Percentiles rank a stretch among this genome's conserved stretches.
Conservation (phyloP, 768 basidiomycete genomes). For the Naganishia onofrii region DNA sequence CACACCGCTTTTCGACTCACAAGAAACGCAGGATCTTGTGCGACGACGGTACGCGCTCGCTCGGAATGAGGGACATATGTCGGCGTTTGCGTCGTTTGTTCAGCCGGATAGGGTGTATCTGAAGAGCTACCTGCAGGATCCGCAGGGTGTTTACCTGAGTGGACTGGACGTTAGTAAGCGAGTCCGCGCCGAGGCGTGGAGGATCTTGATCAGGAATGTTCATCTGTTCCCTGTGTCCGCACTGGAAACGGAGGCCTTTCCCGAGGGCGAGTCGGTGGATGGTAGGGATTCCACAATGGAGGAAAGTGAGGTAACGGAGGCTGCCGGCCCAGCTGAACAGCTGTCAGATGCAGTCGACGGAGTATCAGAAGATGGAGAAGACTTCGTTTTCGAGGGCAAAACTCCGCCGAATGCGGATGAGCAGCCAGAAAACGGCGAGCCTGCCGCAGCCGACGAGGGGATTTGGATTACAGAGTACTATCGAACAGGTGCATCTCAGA, state of each 20-base stretch:
- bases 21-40: slow-evolving; percentile 21
- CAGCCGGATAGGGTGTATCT: slow-evolving; percentile 45
- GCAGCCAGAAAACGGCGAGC: not conserved
- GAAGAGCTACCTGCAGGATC: slow-evolving; percentile 45
- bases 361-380: slow-evolving; percentile 37
- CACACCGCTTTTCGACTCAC: not conserved
- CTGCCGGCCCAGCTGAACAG: not conserved
- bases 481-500: slow-evolving; percentile 16
- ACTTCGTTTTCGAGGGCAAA: slow-evolving; percentile 37
- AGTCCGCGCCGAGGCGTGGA: slow-evolving; percentile 39
- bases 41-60: slow-evolving; percentile 27
- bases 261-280: not conserved
- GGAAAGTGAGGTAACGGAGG: too few species aligned
- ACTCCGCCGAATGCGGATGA: slow-evolving; percentile 33
- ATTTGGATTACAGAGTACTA: slow-evolving; percentile 12
- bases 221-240: slow-evolving; percentile 40
- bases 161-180: slow-evolving; percentile 33
- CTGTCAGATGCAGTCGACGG: slow-evolving; percentile 8
- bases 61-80: slow-evolving; percentile 32
- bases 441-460: not conserved
- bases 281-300: not conserved
- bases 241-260: slow-evolving; percentile 35
- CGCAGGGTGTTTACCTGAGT: slow-evolving; percentile 36
- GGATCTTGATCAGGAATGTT: slow-evolving; percentile 31
- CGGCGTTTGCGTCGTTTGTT: slow-evolving; percentile 37